Base-by-base conservation (phyloP, 176 grass and related monocot species). In the Tillandsia leiboldiana region DNA sequence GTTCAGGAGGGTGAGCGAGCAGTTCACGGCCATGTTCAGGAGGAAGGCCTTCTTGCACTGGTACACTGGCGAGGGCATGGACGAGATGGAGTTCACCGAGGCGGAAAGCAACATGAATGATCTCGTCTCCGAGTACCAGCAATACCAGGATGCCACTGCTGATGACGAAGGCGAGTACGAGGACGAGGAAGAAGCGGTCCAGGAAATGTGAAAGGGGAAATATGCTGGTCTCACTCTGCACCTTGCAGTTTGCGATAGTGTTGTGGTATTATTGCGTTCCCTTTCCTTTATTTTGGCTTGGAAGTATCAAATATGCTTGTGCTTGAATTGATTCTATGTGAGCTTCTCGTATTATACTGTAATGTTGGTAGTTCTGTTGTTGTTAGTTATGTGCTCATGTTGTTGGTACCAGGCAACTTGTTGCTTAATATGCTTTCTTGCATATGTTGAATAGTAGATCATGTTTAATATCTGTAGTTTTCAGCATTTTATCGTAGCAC, bases 1-100 rank as follows among this genome's bases (percentile, higher is more conserved):
- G 91, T 96, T 96, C 72, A 85, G 91, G 51, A 84, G 91, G 15
- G 91, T 96, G 29, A 96, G 91, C 0, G 91, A 96, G 87, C 91
- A 96, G 72, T 96, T 96, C 75, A 96, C 91, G 3, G 91, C 87
- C 18, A 96, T 96, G 91, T 96, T 96, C 83, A 81, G 90, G 78
- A 83, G 91, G 72, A 96, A 96, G 78, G 91, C 91, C 22, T 96
- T 96, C 83, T 90, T 96, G 87, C 91, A 96, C 24, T 96, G 91
- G 91, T 96, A 96, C 78, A 96, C 91, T 0, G 91, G 87, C 0
- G 91, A 96, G 72, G 91, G 91, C 48, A 96, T 96, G 91, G 91
- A 96, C 14, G 91, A 96, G 76, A 96, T 96, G 91, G 91, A 96
- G 73, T 96, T 96, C 72, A 96, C 91, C 0, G 91, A 96, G 82